A percentile compares a stretch with the other conserved stretches of the same genome.
These are phyloP conservation scores for Podospora appendiculata DNA, from an alignment of 495 filamentous ascomycete genomes.

Conservation along the genomic window DNA sequence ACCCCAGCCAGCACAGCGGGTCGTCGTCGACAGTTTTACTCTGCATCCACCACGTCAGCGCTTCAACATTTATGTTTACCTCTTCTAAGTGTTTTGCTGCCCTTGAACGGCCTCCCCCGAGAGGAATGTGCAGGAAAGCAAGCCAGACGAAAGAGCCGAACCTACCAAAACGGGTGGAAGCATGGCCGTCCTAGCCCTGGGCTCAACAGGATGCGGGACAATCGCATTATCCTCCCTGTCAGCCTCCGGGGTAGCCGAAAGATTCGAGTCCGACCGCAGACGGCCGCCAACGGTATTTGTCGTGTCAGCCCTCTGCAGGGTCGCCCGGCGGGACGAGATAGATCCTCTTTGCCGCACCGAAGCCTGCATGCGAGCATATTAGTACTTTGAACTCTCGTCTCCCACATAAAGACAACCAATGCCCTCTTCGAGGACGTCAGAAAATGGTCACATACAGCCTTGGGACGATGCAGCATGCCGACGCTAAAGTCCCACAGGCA, in stretches of 20 bases:
- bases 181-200: slow-evolving; percentile 69
- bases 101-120: not conserved
- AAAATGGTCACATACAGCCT: slow-evolving; percentile 43
- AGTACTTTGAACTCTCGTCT: slow-evolving; percentile 1
- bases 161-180: slow-evolving; percentile 87
- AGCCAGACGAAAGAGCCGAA: not conserved
- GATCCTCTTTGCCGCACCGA: slow-evolving; percentile 54
- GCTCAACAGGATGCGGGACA: slow-evolving; percentile 71
- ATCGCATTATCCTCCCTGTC: slow-evolving; percentile 39
- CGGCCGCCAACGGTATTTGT: slow-evolving; percentile 45
- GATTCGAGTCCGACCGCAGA: slow-evolving; percentile 57
- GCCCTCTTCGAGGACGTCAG: not conserved
- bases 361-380: slow-evolving; percentile 17
- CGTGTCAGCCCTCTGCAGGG: slow-evolving; percentile 39
- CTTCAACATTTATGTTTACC: not conserved
- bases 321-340: slow-evolving; percentile 46
- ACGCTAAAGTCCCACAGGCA: slow-evolving; percentile 97
- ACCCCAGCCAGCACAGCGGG: slow-evolving; percentile 81
- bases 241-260: slow-evolving; percentile 36
- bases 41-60: slow-evolving; percentile 27
- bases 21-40: slow-evolving; percentile 81
- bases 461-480: slow-evolving; percentile 88
- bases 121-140: not conserved
- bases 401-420: not conserved
- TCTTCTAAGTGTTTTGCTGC: not conserved